Base-by-base conservation (phyloP, 1,284 basidiomycete genomes). In the Entoloma clypeatum region DNA sequence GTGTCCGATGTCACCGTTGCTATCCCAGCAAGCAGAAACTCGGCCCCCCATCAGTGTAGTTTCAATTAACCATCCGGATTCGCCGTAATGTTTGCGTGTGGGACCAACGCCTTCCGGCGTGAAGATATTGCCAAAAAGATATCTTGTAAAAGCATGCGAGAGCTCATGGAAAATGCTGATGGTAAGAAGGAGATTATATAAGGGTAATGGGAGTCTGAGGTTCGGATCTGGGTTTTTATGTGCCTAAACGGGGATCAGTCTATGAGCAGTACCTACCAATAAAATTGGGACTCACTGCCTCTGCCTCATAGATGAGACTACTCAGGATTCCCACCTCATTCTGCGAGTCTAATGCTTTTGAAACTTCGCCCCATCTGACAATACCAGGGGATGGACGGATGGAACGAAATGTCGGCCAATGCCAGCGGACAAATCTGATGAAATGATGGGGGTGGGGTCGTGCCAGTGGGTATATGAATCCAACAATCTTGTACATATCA, bases 101-200 rank as follows among this genome's bases (percentile, higher is more conserved):
- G 38, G 38, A n/a, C 38, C 38, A 23, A 40, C 29, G 25, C 28
- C 38, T 24, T 29, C 26, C 19, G 38, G 38, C 17, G 38, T 40
- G 21, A 32, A 14, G 18, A 33, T 23, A 24, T 40, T 40, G 27
- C 32, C 16, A n/a, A 40, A 40, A 7, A 40, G 29, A 33, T 40
- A 23, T 13, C 32, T 40, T 13, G 29, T 40, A 31, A 30, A 40
- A 23, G 27, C 21, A 40, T 40, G 38, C 8, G 22, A 31, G 13
- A 33, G 6, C 22, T 40, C 28, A 23, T 40, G 38, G 4, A 40
- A 22, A 19, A 40, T 7, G 14, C 30, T 21, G 19, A 31, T 21
- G 3, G 29, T 24, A 17, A 40, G 28, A n/a, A 40, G 30, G 17
- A 40, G 19, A 22, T 40, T 40, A 30, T 40, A 40, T n/a, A 33